Conservation (phyloP, 2,329 filamentous ascomycete species). For the Alternaria sp. region DNA sequence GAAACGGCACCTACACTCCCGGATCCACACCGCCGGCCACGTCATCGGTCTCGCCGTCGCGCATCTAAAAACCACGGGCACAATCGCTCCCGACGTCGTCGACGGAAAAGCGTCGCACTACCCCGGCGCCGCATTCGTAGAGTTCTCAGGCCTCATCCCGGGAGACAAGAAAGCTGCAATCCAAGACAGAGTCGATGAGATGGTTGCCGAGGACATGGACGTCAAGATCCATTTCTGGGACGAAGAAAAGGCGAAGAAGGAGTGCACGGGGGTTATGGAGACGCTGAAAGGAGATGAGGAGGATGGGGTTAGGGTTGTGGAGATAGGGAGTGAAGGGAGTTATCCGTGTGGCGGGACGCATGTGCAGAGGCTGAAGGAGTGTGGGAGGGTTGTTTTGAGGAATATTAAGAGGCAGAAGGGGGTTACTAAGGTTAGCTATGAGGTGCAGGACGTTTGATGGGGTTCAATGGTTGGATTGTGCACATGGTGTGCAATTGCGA, state of each 20-base stretch:
- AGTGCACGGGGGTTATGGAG: constrained; percentile 49
- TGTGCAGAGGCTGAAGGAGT: constrained; percentile 65
- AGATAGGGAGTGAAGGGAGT: constrained; percentile 70
- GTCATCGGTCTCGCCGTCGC: constrained; percentile 73
- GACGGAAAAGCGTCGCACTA: constrained; percentile 77
- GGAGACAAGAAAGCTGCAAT: constrained; percentile 58
- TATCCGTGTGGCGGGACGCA: constrained; percentile 81
- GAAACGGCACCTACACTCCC: constrained; percentile 68
- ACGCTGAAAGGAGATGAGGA: constrained; percentile 44
- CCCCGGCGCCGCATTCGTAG: constrained; percentile 69
- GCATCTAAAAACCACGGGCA: constrained; percentile 58
- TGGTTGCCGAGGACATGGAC: constrained; percentile 52
- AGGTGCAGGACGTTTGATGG: constrained; percentile 27
- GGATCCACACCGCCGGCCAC: constrained; percentile 76
- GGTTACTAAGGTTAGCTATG: constrained; percentile 62
- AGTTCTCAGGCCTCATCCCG: constrained; percentile 71
- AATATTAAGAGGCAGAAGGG: constrained; percentile 72
- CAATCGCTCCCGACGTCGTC: constrained; percentile 54
- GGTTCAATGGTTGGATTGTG: background rate
- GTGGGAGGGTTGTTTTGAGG: constrained; percentile 67
- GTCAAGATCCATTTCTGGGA: constrained; percentile 69
- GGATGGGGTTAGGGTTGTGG: constrained; percentile 64
- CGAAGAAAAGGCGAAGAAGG: constrained; percentile 62
- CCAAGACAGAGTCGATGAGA: constrained; percentile 66
- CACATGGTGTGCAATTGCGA: constrained; percentile 1